Conservation (phyloP, 1,139 yeast species). For the Petasospora rhodanensis region DNA sequence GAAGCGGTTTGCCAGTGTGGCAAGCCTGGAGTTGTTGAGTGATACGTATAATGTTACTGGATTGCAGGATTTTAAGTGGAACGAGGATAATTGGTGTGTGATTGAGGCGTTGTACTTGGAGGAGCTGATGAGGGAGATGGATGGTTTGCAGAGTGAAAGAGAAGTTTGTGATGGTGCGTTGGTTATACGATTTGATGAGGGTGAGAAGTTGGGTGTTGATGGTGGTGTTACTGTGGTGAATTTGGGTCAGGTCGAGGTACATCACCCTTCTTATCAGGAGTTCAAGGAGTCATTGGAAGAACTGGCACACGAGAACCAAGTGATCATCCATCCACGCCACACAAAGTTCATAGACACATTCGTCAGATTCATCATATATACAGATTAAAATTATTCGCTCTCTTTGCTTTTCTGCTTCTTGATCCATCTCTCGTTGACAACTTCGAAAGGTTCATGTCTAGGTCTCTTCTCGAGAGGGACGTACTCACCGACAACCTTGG, state of each 20-base stretch:
- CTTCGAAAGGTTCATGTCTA: constrained; percentile 57
- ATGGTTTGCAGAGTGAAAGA: not conserved
- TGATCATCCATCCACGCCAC: constrained; percentile 1
- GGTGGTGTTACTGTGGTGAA: constrained; percentile 1
- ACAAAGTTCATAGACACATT: constrained; percentile 9
- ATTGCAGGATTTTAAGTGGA: constrained; percentile 11
- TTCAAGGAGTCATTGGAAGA: constrained; percentile 1
- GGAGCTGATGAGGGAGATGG: constrained; percentile 4
- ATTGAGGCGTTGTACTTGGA: constrained; percentile 12
- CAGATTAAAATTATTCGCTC: not conserved
- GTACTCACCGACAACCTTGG: constrained; percentile 52
- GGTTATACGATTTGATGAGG: too few relatives aligned
- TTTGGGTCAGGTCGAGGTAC: constrained; percentile 1
- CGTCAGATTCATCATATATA: constrained; percentile 11
- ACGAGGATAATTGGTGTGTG: constrained; percentile 9
- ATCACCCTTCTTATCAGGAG: constrained; percentile 3
- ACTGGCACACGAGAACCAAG: constrained; percentile 1
- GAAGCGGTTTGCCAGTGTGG: constrained; percentile 10
- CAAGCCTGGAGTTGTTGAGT: constrained; percentile 17
- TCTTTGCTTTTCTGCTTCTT: constrained; percentile 23
- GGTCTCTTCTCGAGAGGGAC: constrained; percentile 56
- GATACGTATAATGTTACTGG: constrained; percentile 10
- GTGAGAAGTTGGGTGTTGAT: not conserved
- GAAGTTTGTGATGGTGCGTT: constrained; percentile 1
- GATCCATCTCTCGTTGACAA: constrained; percentile 60